These are phyloP conservation scores for Huiozyma sinensis DNA, from an alignment of 805 yeast genomes.

Conservation along the genomic window DNA sequence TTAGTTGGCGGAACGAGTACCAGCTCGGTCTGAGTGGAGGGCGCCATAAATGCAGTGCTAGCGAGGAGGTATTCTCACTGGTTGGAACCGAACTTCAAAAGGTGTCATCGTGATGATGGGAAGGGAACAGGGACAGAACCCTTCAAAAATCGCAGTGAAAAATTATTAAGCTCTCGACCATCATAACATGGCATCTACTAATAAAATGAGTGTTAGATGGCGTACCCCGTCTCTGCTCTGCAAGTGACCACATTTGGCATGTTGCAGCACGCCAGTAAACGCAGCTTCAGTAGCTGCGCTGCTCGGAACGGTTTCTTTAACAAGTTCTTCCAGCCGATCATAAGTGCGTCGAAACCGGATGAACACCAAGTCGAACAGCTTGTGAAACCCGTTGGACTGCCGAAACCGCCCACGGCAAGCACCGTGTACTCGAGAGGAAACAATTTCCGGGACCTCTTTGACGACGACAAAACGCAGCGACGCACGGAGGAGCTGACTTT, in stretches of 20 bases:
- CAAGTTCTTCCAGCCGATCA: slow-evolving; percentile 27
- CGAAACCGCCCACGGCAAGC: slow-evolving; percentile 26
- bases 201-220: background rate
- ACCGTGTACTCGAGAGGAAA: slow-evolving; percentile 32
- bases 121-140: too few species aligned
- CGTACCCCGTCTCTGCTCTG: background rate
- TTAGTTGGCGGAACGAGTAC: slow-evolving; percentile 19
- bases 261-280: background rate
- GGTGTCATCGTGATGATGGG: too few species aligned
- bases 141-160: too few species aligned
- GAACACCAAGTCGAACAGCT: slow-evolving; percentile 28
- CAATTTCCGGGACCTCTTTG: slow-evolving; percentile 36
- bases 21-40: slow-evolving; percentile 11
- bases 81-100: too few species aligned
- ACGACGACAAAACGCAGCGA: slow-evolving; percentile 36
- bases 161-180: too few species aligned
- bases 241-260: too few species aligned
- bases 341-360: slow-evolving; percentile 29
- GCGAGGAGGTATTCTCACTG: too few species aligned
- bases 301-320: slow-evolving; percentile 13
- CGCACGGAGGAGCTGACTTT: slow-evolving; percentile 45
- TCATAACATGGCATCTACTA: background rate
- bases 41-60: slow-evolving; percentile 11
- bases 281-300: background rate
- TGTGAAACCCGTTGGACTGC: slow-evolving; percentile 39